Evolutionary conservation across 257 asterid species (phyloP).

Genomic region (Solanum gracilifrons): DNA sequence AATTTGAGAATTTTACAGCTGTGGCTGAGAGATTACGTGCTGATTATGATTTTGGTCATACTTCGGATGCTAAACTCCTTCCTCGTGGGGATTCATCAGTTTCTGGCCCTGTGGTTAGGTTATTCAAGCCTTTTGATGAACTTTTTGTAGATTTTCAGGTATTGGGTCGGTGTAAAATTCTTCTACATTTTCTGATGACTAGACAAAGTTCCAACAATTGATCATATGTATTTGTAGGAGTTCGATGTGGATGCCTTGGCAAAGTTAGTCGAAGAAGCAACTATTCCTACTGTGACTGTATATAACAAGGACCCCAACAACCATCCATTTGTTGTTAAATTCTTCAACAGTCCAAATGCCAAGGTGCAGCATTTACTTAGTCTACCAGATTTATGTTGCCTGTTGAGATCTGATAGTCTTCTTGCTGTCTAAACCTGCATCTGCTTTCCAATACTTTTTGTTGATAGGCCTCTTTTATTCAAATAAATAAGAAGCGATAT

Average conservation of each 20-base stretch:
- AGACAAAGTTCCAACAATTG: conserved; percentile 1
- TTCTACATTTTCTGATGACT: background rate
- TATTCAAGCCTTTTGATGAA: conserved; percentile 93
- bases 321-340: conserved; percentile 71
- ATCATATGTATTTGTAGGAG: conserved; percentile 42
- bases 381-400: background rate
- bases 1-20: conserved; percentile 69
- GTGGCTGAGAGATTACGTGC: conserved; percentile 79
- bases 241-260: conserved; percentile 71
- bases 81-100: conserved; percentile 78
- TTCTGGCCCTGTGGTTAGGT: conserved; percentile 68
- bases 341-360: conserved; percentile 45
- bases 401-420: background rate
- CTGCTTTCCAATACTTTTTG: background rate
- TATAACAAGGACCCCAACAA: conserved; percentile 72
- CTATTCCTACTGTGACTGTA: conserved; percentile 66
- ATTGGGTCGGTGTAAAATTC: background rate
- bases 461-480: background rate
- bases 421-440: background rate
- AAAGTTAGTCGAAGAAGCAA: conserved; percentile 64
- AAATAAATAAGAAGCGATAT: background rate
- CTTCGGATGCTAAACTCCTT: conserved; percentile 61
- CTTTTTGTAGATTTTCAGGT: conserved; percentile 76
- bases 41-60: conserved; percentile 70
- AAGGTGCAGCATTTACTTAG: conserved; percentile 37